phyloP scores from a whole-genome alignment of 306 rosid species.

The Quercus bicolor region DNA sequence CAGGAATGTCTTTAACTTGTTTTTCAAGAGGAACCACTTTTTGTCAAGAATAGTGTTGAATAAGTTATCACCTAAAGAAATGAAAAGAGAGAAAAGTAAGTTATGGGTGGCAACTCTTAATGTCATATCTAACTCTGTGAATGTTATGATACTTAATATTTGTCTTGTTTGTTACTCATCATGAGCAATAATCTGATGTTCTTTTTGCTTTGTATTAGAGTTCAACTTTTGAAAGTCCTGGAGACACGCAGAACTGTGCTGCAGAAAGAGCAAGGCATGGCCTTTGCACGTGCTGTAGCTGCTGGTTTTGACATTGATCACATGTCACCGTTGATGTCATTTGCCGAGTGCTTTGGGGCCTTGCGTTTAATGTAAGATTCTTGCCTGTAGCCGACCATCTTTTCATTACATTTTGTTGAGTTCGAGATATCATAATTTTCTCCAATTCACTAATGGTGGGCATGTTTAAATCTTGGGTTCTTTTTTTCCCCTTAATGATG shows the following conservation, averaged over 20 bases:
- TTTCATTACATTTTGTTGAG: constrained; percentile 4
- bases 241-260: constrained; percentile 84
- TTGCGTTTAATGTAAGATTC: constrained; percentile 70
- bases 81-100: background rate
- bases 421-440: constrained; percentile 19
- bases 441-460: constrained; percentile 12
- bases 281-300: constrained; percentile 98
- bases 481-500: constrained; percentile 8
- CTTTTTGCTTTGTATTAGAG: constrained; percentile 41
- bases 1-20: background rate
- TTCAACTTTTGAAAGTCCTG: constrained; percentile 88
- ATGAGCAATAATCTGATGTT: constrained; percentile 11
- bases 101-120: background rate
- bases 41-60: background rate
- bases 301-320: constrained; percentile 89
- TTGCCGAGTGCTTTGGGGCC: constrained; percentile 92
- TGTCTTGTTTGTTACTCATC: background rate
- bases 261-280: constrained; percentile 99
- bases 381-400: constrained; percentile 18
- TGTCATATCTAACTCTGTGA: background rate
- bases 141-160: background rate
- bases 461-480: background rate
- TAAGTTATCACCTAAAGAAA: background rate
- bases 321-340: constrained; percentile 70
- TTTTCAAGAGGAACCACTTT: background rate